A percentile compares a stretch with the other conserved stretches of the same genome.
phyloP scores from a whole-genome alignment of 805 yeast species.

The Zygotorulaspora florentina region DNA sequence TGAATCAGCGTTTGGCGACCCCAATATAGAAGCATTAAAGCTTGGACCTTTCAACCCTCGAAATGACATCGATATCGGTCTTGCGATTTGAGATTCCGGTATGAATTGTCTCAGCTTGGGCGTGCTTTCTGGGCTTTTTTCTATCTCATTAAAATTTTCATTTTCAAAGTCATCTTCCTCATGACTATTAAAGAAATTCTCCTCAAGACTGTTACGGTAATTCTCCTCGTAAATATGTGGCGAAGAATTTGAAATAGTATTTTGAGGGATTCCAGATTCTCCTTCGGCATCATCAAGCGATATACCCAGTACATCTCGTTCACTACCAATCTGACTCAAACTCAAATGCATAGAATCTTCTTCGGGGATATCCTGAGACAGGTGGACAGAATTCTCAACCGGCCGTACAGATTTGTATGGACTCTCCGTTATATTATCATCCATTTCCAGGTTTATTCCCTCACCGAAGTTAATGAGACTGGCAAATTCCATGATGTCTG shows the following conservation, averaged over 20 bases:
- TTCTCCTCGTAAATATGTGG: neutral
- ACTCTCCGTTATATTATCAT: conserved; percentile 9
- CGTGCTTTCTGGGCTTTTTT: conserved; percentile 3
- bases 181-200: too few relatives aligned
- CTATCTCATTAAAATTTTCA: conserved; percentile 26
- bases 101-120: conserved; percentile 17
- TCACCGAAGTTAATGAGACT: conserved; percentile 45
- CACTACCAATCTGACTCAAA: neutral
- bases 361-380: neutral
- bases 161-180: conserved; percentile 24
- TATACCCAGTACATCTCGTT: neutral
- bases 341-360: conserved; percentile 1
- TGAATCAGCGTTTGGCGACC: conserved; percentile 30
- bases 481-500: conserved; percentile 44
- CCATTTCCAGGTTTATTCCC: conserved; percentile 37
- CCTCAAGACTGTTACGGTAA: neutral
- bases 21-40: conserved; percentile 38
- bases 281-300: conserved; percentile 3
- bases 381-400: neutral
- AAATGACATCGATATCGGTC: conserved; percentile 50
- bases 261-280: neutral
- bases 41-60: conserved; percentile 60
- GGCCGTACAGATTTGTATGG: neutral
- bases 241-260: neutral
- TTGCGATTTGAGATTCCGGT: conserved; percentile 20